phyloP scores from a whole-genome alignment of 148 eudicot species.

The Rheum nobile region DNA sequence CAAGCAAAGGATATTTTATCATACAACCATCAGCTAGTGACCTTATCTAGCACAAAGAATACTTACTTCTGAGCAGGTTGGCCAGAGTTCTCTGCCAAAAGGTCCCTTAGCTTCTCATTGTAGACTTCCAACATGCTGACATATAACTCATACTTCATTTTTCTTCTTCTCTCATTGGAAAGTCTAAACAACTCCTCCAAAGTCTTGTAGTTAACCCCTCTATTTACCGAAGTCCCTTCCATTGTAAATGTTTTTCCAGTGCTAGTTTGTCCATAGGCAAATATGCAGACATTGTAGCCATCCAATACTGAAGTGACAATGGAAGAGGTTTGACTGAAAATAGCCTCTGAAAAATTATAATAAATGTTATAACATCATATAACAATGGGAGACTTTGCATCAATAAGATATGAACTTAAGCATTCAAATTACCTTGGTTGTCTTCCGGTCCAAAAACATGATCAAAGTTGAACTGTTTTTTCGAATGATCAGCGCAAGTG shows the following conservation, averaged over 20 bases:
- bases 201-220: constrained; percentile 91
- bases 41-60: background rate
- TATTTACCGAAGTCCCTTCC: constrained; percentile 85
- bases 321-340: constrained; percentile 57
- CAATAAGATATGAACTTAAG: too few relatives aligned
- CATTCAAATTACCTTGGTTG: too few relatives aligned
- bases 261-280: constrained; percentile 98
- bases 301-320: constrained; percentile 57
- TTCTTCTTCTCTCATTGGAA: constrained; percentile 47
- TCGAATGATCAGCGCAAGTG: constrained; percentile 60
- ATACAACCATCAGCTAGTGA: background rate
- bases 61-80: constrained; percentile 71
- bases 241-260: constrained; percentile 96
- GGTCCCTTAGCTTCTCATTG: constrained; percentile 90
- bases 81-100: constrained; percentile 55
- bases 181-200: constrained; percentile 68
- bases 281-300: constrained; percentile 81
- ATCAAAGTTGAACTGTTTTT: constrained; percentile 90
- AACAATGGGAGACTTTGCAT: too few relatives aligned
- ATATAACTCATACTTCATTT: constrained; percentile 60
- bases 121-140: constrained; percentile 99
- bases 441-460: constrained; percentile 74
- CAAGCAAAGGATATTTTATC: too few relatives aligned
- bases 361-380: constrained; percentile 12
- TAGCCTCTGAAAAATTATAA: constrained; percentile 68